These are phyloP conservation scores for Stentor coeruleus DNA, from an alignment of 73 alveolate genomes.

Conservation along the genomic window DNA sequence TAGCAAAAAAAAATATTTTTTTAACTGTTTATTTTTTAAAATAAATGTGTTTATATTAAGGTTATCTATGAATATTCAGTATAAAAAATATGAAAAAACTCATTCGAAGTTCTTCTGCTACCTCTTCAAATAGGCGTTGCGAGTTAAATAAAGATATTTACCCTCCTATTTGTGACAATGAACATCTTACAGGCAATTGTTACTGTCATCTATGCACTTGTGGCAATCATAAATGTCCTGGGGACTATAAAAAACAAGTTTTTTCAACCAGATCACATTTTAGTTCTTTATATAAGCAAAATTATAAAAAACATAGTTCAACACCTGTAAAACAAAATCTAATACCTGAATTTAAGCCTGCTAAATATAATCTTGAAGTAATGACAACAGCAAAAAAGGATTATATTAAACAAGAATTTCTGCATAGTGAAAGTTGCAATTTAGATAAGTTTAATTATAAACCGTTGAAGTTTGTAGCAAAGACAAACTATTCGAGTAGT, in stretches of 20 bases:
- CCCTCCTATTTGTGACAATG: slow-evolving; percentile 19
- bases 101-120: no score
- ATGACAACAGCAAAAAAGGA: background rate
- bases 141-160: no score
- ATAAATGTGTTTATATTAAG: no score
- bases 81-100: no score
- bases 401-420: background rate
- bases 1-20: no score
- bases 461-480: background rate
- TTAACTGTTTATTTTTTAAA: no score
- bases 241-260: background rate
- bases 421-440: background rate
- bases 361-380: no score
- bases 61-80: no score
- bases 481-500: background rate
- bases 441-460: no score
- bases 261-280: background rate
- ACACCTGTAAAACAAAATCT: background rate
- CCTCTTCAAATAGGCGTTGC: no score
- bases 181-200: background rate
- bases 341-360: background rate
- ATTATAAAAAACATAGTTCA: background rate
- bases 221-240: slow-evolving; percentile 13
- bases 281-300: background rate
- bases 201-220: slow-evolving; percentile 20